These are phyloP conservation scores for Vachellia pachyceras DNA, from an alignment of 306 rosid species.

Conservation along the genomic window DNA sequence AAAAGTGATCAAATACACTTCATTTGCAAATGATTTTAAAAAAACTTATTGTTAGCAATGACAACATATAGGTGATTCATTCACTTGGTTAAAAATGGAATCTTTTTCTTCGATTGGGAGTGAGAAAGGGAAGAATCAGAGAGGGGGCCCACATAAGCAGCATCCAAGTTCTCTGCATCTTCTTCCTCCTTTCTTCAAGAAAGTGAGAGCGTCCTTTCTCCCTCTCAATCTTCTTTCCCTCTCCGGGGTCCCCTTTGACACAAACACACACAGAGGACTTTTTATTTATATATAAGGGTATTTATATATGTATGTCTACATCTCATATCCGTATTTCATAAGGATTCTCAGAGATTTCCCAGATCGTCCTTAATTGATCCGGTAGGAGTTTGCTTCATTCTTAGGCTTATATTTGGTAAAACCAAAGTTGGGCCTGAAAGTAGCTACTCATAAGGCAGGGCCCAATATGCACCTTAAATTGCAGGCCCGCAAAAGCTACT, in stretches of 20 bases:
- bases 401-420: not conserved
- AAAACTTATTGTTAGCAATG: not conserved
- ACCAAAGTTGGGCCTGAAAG: not conserved
- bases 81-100: not conserved
- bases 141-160: not conserved
- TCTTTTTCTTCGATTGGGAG: not conserved
- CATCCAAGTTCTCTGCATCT: constrained; percentile 15
- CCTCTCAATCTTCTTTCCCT: not conserved
- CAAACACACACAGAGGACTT: too few relatives aligned
- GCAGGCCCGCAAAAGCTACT: not conserved
- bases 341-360: too few relatives aligned
- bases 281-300: not conserved
- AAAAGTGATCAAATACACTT: not conserved
- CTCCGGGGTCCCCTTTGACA: constrained; percentile 16
- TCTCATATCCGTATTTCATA: not conserved
- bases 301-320: not conserved
- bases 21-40: not conserved
- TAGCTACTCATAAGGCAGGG: not conserved
- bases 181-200: constrained; percentile 1
- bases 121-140: constrained; percentile 1
- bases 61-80: not conserved
- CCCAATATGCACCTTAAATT: not conserved
- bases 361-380: too few relatives aligned
- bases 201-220: constrained; percentile 30
- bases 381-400: not conserved